Conservation (phyloP, 306 rosid species). For the Adenanthera pavonina region DNA sequence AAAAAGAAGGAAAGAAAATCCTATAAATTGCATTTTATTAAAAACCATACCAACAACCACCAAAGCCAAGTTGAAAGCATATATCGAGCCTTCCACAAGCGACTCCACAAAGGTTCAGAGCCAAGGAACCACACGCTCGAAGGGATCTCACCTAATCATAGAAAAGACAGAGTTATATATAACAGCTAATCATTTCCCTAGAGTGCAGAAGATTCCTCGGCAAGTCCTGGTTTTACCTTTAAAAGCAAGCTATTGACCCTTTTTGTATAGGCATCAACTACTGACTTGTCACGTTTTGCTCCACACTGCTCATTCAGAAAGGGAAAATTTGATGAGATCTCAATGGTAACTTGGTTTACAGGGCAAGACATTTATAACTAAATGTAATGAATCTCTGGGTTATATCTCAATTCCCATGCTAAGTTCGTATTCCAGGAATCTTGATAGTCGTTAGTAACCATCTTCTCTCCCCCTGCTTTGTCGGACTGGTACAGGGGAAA, state of each 20-base stretch:
- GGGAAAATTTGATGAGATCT: constrained; percentile 31
- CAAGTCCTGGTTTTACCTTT: constrained; percentile 62
- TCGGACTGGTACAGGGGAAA: no score
- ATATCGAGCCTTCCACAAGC: constrained; percentile 96
- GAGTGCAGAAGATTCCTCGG: constrained; percentile 30
- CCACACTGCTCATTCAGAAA: constrained; percentile 75
- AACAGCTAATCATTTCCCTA: constrained; percentile 31
- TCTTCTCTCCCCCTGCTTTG: no score
- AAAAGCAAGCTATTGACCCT: constrained; percentile 80
- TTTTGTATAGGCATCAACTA: constrained; percentile 70
- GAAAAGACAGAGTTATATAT: constrained; percentile 29
- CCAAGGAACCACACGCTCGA: constrained; percentile 92
- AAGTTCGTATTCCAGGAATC: constrained; percentile 15
- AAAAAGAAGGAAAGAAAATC: no score
- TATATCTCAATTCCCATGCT: not conserved
- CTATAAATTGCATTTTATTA: not conserved
- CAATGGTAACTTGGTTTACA: constrained; percentile 26
- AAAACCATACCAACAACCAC: constrained; percentile 90
- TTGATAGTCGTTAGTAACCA: constrained; percentile 3
- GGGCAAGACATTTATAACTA: constrained; percentile 12
- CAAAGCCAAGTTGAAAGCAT: constrained; percentile 74
- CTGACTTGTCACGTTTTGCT: constrained; percentile 71
- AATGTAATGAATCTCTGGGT: not conserved
- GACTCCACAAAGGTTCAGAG: constrained; percentile 92
- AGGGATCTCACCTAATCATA: constrained; percentile 86